Evolutionary conservation across 371 early-diverging fungal species (phyloP).

Genomic region (Rhizomucor pusillus): DNA sequence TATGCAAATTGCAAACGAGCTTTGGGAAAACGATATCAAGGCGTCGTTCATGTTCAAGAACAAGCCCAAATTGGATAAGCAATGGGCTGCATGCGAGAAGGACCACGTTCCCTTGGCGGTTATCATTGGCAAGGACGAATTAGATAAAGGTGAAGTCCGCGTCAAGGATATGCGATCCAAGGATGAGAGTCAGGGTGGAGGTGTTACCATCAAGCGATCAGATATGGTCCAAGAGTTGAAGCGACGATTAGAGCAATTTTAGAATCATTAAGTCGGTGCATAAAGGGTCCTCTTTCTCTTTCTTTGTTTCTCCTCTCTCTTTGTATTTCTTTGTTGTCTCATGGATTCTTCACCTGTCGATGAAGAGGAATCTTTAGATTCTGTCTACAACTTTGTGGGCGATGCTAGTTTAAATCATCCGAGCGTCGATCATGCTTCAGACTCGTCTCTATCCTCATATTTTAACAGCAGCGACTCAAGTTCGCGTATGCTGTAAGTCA

Average conservation of each 20-base stretch:
- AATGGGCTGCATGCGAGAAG: constrained; percentile 81
- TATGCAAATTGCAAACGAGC: constrained; percentile 79
- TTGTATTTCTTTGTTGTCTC: too few species aligned
- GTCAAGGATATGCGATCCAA: constrained; percentile 84
- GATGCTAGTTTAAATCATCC: constrained; percentile 8
- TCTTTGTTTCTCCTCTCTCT: too few species aligned
- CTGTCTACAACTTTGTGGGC: not conserved
- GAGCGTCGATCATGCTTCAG: constrained; percentile 2
- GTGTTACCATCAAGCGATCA: constrained; percentile 52
- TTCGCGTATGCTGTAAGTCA: not conserved
- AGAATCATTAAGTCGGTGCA: not conserved
- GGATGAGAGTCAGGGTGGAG: constrained; percentile 60
- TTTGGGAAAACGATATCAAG: constrained; percentile 89
- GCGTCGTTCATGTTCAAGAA: constrained; percentile 86
- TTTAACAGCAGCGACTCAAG: not conserved
- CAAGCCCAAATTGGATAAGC: constrained; percentile 81
- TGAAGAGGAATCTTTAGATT: constrained; percentile 1
- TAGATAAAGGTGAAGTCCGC: constrained; percentile 74
- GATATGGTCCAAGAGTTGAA: constrained; percentile 71
- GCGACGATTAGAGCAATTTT: constrained; percentile 17
- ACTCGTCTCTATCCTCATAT: not conserved
- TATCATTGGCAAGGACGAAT: constrained; percentile 86
- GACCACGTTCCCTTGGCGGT: constrained; percentile 89
- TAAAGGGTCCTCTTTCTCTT: too few species aligned
- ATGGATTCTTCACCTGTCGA: too few species aligned